A percentile compares a stretch with the other conserved stretches of the same genome.
phyloP scores from a whole-genome alignment of 495 filamentous ascomycete species.

The Tuber microsphaerosporum region DNA sequence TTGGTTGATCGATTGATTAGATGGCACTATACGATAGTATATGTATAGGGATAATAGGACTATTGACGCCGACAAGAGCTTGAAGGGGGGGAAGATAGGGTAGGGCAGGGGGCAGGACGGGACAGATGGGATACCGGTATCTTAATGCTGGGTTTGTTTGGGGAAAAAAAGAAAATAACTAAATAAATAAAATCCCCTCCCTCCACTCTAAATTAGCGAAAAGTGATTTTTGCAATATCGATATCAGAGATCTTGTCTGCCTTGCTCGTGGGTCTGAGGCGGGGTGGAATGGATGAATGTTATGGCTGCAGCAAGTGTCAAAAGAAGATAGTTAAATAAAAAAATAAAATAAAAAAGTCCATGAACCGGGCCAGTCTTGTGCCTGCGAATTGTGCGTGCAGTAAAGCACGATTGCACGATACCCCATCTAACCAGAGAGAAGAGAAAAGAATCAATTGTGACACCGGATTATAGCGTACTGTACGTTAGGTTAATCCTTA shows the following conservation, averaged over 20 bases:
- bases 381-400: background rate
- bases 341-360: background rate
- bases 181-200: background rate
- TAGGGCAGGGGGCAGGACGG: background rate
- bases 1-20: background rate
- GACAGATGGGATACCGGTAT: background rate
- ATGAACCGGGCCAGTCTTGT: background rate
- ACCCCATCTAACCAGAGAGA: background rate
- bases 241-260: background rate
- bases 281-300: too few relatives aligned
- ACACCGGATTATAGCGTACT: background rate
- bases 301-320: too few relatives aligned
- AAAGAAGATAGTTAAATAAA: background rate
- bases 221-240: background rate
- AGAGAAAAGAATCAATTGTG: background rate
- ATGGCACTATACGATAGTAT: background rate
- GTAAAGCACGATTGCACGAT: background rate
- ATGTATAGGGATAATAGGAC: background rate
- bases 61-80: background rate
- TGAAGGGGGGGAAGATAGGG: background rate
- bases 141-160: background rate
- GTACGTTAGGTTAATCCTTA: background rate
- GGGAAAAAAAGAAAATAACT: background rate
- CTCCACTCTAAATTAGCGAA: background rate
- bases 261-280: background rate